Evolutionary conservation across 495 filamentous ascomycete species (phyloP).

Genomic region (Platismatia glauca): DNA sequence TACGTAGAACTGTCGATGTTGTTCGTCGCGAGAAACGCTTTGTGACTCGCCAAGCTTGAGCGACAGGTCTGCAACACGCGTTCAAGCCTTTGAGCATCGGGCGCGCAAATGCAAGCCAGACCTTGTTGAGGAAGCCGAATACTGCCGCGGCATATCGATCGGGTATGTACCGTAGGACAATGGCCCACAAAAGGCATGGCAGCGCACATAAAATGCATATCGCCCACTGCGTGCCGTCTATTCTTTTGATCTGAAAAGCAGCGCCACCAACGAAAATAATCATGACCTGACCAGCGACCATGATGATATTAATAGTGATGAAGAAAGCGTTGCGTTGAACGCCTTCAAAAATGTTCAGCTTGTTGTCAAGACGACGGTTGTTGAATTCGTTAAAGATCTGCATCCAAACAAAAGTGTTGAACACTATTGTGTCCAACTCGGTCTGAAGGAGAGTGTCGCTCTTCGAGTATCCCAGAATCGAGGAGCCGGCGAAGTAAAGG

Average conservation of each 20-base stretch:
- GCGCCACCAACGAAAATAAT: slow-evolving; percentile 68
- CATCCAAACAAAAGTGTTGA: slow-evolving; percentile 97
- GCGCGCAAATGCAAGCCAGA: slow-evolving; percentile 19
- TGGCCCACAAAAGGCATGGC: slow-evolving; percentile 65
- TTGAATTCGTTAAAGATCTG: slow-evolving; percentile 95
- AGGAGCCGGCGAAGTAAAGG: slow-evolving; percentile 61
- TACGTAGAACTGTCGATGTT: slow-evolving; percentile 5
- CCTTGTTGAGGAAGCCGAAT: slow-evolving; percentile 26
- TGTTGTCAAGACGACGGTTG: slow-evolving; percentile 81
- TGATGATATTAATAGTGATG: slow-evolving; percentile 68
- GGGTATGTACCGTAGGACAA: slow-evolving; percentile 59
- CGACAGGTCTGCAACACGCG: slow-evolving; percentile 17
- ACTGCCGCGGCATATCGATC: slow-evolving; percentile 44
- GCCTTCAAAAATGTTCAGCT: slow-evolving; percentile 83
- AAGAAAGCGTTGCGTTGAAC: slow-evolving; percentile 72
- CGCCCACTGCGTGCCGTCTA: slow-evolving; percentile 64
- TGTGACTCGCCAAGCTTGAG: slow-evolving; percentile 3
- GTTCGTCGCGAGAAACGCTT: slow-evolving; percentile 21
- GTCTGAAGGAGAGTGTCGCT: slow-evolving; percentile 31
- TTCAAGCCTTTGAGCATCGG: slow-evolving; percentile 16
- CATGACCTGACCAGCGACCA: slow-evolving; percentile 70
- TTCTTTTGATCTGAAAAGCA: slow-evolving; percentile 63
- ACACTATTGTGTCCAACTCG: slow-evolving; percentile 65
- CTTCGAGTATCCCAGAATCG: slow-evolving; percentile 48
- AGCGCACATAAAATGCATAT: slow-evolving; percentile 63